phyloP scores from a whole-genome alignment of 1,284 basidiomycete species.

The Fomitopsis betulina region DNA sequence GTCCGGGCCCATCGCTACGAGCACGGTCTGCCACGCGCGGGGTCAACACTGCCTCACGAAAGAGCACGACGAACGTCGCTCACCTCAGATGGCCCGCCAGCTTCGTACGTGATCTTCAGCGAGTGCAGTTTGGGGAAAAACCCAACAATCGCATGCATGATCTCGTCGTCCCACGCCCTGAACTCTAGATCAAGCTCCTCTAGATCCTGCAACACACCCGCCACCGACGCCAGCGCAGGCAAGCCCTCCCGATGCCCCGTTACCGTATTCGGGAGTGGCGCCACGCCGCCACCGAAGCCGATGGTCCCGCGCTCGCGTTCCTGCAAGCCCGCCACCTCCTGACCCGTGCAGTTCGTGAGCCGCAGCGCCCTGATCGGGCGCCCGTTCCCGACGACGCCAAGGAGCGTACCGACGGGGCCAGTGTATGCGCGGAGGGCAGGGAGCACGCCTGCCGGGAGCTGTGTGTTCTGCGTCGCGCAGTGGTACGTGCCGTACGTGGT shows the following conservation, averaged over 20 bases:
- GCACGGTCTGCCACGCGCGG: conserved; percentile 14
- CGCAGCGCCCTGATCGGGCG: conserved; percentile 22
- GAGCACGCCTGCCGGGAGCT: conserved; percentile 23
- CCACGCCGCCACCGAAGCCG: too few species aligned
- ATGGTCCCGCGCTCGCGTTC: not conserved
- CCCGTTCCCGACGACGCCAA: conserved; percentile 13
- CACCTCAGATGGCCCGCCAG: conserved; percentile 23
- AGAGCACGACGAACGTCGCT: not conserved
- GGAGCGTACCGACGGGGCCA: conserved; percentile 17
- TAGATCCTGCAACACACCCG: conserved; percentile 12
- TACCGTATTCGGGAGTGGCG: not conserved
- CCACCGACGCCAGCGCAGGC: conserved; percentile 16
- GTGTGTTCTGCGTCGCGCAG: conserved; percentile 18
- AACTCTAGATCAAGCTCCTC: conserved; percentile 25
- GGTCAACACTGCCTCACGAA: not conserved
- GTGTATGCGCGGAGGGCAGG: conserved; percentile 26
- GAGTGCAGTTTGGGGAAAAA: conserved; percentile 24
- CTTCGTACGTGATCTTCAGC: conserved; percentile 23
- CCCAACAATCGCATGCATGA: conserved; percentile 21
- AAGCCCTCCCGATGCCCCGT: conserved; percentile 16
- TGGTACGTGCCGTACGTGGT: conserved; percentile 22
- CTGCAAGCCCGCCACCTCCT: not conserved
- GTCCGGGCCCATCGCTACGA: conserved; percentile 26
- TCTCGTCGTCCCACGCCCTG: conserved; percentile 27
- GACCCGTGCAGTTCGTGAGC: conserved; percentile 18